A percentile compares a stretch with the other conserved stretches of the same genome.
These are phyloP conservation scores for Pseudogymnoascus sp. DNA, from an alignment of 2,329 filamentous ascomycete species.

Conservation along the genomic window DNA sequence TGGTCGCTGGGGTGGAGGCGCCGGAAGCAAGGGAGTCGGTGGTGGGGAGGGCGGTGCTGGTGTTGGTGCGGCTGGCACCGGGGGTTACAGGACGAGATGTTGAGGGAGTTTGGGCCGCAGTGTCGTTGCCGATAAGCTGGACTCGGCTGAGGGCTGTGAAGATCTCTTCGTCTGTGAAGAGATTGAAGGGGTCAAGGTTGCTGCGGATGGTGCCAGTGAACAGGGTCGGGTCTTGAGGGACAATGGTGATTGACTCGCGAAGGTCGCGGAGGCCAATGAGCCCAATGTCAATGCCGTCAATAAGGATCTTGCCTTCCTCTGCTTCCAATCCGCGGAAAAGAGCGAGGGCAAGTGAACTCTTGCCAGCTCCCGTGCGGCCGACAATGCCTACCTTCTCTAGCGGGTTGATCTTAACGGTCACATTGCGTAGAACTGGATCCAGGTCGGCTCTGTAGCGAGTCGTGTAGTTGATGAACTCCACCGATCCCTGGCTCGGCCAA, in stretches of 20 bases:
- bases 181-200: slow-evolving; percentile 85
- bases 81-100: slow-evolving; percentile 25
- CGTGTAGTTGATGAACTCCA: slow-evolving; percentile 83
- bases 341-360: slow-evolving; percentile 87
- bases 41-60: slow-evolving; percentile 23
- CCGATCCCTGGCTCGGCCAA: slow-evolving; percentile 79
- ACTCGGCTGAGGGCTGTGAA: slow-evolving; percentile 80
- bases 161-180: slow-evolving; percentile 84
- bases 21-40: slow-evolving; percentile 26
- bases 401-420: slow-evolving; percentile 78
- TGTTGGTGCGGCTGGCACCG: not conserved
- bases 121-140: slow-evolving; percentile 61
- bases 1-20: slow-evolving; percentile 45
- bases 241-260: slow-evolving; percentile 89
- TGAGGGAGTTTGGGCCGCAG: slow-evolving; percentile 23
- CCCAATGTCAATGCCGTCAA: slow-evolving; percentile 86
- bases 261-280: slow-evolving; percentile 87
- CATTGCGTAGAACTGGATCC: slow-evolving; percentile 72
- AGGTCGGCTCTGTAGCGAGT: slow-evolving; percentile 83
- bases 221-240: slow-evolving; percentile 91
- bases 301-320: slow-evolving; percentile 77
- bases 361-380: slow-evolving; percentile 88
- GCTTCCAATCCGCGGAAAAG: slow-evolving; percentile 91
- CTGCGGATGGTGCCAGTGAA: slow-evolving; percentile 86
- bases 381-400: slow-evolving; percentile 94